Conservation (phyloP, 306 rosid genomes). For the Trifolium fragiferum region DNA sequence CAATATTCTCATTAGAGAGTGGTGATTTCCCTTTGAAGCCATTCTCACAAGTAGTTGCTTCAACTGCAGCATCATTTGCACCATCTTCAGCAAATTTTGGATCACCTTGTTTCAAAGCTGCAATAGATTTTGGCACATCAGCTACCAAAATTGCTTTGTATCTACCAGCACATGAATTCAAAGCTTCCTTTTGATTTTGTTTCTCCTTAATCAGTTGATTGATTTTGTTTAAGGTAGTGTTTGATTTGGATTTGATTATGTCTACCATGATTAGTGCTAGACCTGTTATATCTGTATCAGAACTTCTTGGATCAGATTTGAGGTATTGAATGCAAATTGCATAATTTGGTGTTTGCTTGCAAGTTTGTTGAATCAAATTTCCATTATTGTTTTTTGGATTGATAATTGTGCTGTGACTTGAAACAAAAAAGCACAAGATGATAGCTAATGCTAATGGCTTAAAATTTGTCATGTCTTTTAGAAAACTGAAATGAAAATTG, state of each 20-base stretch:
- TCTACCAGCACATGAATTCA: constrained; percentile 36
- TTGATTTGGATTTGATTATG: constrained; percentile 35
- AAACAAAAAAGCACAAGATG: constrained; percentile 12
- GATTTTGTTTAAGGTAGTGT: constrained; percentile 24
- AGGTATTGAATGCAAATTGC: constrained; percentile 44
- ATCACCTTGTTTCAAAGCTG: constrained; percentile 46
- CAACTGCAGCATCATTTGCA: constrained; percentile 44
- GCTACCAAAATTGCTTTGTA: constrained; percentile 42
- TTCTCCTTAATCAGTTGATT: background rate
- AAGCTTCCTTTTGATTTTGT: background rate
- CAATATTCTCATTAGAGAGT: constrained; percentile 38
- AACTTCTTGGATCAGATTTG: constrained; percentile 45
- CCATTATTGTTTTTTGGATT: background rate
- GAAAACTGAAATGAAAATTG: background rate
- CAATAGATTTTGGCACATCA: constrained; percentile 51
- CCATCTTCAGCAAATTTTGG: constrained; percentile 52
- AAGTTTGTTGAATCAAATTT: constrained; percentile 45
- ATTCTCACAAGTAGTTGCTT: constrained; percentile 44
- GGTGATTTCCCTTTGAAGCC: constrained; percentile 49
- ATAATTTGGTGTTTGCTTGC: constrained; percentile 55
- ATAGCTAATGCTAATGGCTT: constrained; percentile 10
- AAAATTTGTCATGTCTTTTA: constrained; percentile 7
- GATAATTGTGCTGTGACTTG: constrained; percentile 16
- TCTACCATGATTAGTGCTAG: constrained; percentile 49
- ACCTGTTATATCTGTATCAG: constrained; percentile 39